Evolutionary conservation across 345 rosid species (phyloP).

Genomic region (Salix koriyanagi): DNA sequence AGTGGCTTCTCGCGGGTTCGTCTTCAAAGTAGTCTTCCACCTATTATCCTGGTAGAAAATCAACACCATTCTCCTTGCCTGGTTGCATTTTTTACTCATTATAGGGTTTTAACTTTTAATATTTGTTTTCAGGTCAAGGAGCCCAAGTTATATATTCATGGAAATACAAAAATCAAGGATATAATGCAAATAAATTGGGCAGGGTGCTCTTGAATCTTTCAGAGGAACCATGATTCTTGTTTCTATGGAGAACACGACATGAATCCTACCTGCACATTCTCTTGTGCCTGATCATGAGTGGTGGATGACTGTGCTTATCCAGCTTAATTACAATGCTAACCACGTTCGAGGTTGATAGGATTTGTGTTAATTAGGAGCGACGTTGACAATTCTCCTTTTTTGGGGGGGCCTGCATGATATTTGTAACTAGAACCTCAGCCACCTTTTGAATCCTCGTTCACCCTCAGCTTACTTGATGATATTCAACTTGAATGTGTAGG

Average conservation of each 20-base stretch:
- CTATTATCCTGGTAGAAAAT: slow-evolving; percentile 49
- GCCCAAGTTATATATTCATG: slow-evolving; percentile 66
- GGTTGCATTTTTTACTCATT: not conserved
- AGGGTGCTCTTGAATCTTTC: slow-evolving; percentile 48
- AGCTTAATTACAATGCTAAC: too few relatives aligned
- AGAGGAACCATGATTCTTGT: not conserved
- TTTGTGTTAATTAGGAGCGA: too few relatives aligned
- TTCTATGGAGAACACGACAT: not conserved
- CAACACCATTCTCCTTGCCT: not conserved
- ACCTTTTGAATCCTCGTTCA: too few relatives aligned
- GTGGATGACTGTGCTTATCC: not conserved
- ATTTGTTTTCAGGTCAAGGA: slow-evolving; percentile 52
- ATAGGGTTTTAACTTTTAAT: not conserved
- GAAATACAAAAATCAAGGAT: slow-evolving; percentile 36
- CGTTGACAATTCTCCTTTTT: too few relatives aligned
- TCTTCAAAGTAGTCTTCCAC: slow-evolving; percentile 54
- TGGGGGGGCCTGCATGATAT: too few relatives aligned
- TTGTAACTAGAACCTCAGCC: too few relatives aligned
- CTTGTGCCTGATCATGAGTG: too few relatives aligned
- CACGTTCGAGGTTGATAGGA: too few relatives aligned
- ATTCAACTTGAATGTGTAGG: too few relatives aligned
- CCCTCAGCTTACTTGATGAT: too few relatives aligned
- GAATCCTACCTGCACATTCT: not conserved
- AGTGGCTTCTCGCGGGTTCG: slow-evolving; percentile 62
- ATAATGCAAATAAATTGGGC: slow-evolving; percentile 43